Percentiles rank a stretch among this genome's conserved stretches.
phyloP scores from a whole-genome alignment of 305 asterid species.

The Fraxinus greggii region DNA sequence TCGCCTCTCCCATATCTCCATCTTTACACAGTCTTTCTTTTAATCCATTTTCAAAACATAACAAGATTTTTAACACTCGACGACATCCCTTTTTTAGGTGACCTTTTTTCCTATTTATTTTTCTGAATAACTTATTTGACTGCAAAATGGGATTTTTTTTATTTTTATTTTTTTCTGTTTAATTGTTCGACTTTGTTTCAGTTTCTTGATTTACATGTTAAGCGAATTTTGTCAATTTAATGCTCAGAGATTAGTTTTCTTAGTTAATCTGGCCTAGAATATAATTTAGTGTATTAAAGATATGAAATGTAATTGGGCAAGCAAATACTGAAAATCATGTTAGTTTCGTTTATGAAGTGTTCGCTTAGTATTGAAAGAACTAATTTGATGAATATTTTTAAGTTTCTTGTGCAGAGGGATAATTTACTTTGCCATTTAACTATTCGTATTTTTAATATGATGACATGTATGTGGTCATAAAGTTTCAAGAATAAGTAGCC shows the following conservation, averaged over 20 bases:
- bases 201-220: neutral
- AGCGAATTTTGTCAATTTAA: slow-evolving; percentile 12
- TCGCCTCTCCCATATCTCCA: slow-evolving; percentile 40
- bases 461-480: neutral
- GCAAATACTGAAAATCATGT: slow-evolving; percentile 14
- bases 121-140: neutral
- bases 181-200: neutral
- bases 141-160: neutral
- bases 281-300: neutral
- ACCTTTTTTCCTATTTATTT: neutral
- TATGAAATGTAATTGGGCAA: slow-evolving; percentile 18
- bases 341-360: slow-evolving; percentile 6
- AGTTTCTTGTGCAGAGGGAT: too few species aligned
- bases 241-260: neutral
- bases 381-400: neutral
- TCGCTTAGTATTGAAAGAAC: neutral
- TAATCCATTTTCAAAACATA: slow-evolving; percentile 10
- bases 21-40: slow-evolving; percentile 32
- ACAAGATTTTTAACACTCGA: slow-evolving; percentile 18
- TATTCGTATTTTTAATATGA: too few species aligned
- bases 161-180: neutral
- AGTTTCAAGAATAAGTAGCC: neutral
- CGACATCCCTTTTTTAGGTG: slow-evolving; percentile 45
- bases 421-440: too few species aligned
- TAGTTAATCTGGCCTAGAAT: neutral